Percentiles rank a stretch among this genome's conserved stretches.
phyloP scores from a whole-genome alignment of 805 yeast genomes.

The Barnettozyma sucrosica region DNA sequence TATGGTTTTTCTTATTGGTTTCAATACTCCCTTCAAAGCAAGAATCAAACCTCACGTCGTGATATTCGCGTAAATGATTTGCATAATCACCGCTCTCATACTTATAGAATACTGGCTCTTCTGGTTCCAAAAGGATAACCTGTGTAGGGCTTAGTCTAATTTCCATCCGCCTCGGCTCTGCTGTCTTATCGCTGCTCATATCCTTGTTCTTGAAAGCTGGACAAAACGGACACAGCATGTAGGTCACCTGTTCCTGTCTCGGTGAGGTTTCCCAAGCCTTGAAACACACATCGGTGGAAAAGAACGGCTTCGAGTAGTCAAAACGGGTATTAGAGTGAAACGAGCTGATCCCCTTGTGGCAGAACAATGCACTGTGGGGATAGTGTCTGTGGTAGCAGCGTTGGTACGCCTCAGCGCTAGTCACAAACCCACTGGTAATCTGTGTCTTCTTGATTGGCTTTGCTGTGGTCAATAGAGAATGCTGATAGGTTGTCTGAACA shows the following conservation, averaged over 20 bases:
- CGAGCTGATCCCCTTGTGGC: not conserved
- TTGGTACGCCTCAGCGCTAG: not conserved
- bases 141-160: not conserved
- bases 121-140: not conserved
- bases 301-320: slow-evolving; percentile 2
- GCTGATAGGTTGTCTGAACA: not conserved
- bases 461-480: not conserved
- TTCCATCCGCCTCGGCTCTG: not conserved
- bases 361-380: not conserved
- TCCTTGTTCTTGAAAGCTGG: slow-evolving; percentile 1
- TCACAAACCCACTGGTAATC: not conserved
- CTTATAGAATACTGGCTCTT: not conserved
- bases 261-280: not conserved
- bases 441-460: not conserved
- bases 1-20: not conserved
- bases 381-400: not conserved
- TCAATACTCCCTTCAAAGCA: not conserved
- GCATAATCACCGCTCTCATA: slow-evolving; percentile 1
- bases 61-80: not conserved
- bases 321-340: not conserved
- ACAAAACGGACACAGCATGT: slow-evolving; percentile 1
- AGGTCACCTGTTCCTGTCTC: not conserved
- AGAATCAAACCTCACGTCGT: not conserved
- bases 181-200: not conserved
- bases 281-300: not conserved